Base-by-base conservation (phyloP, 2,329 filamentous ascomycete species). In the Calonectria honghensis region DNA sequence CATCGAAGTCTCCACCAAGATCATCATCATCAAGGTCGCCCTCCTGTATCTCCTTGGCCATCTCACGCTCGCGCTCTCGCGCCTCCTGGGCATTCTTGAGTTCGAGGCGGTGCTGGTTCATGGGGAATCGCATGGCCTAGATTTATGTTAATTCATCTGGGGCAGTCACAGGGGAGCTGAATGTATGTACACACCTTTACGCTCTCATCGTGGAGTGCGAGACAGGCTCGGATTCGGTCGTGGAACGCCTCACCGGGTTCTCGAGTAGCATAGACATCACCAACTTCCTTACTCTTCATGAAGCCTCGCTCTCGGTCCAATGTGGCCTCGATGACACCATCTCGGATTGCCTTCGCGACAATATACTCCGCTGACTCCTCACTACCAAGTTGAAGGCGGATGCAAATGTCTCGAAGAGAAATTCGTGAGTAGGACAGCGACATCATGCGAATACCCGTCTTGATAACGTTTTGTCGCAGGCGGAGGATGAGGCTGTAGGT, bases 331-430 rank as follows among this genome's bases (percentile, higher is more conserved):
- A 98, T 98, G 71, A 98, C 97, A 73, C 97, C 97, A 82, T 99
- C 97, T 27, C 97, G 92, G 80, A 99, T 99, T 2, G 97, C 97
- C 90, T 99, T 99, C 78, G 97, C 97, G 45, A 98, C 97, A 84
- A 99, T 99, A 86, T 99, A 99, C 87, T 99, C 97, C 14, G 97
- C 97, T 52, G 95, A 98, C 89, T 99, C 97, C 85, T 99, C 97
- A 80, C 95, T 98, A 78, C 97, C 95, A 13, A 99, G 90, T 68
- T 97, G 96, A 66, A 99, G 90, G 63, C 97, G 95, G 73, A 98
- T 96, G 88, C 97, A 99, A 80, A 99, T 99, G 84, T 99, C 97
- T 73, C 97, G 94, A 71, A 99, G 91, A 1, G 96, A 98, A 82
- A 99, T 99, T 76, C 96, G 95, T 74, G 96, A 98, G 89, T 99